Conservation (phyloP, 2,329 filamentous ascomycete species). For the Fragosphaeria purpurea region DNA sequence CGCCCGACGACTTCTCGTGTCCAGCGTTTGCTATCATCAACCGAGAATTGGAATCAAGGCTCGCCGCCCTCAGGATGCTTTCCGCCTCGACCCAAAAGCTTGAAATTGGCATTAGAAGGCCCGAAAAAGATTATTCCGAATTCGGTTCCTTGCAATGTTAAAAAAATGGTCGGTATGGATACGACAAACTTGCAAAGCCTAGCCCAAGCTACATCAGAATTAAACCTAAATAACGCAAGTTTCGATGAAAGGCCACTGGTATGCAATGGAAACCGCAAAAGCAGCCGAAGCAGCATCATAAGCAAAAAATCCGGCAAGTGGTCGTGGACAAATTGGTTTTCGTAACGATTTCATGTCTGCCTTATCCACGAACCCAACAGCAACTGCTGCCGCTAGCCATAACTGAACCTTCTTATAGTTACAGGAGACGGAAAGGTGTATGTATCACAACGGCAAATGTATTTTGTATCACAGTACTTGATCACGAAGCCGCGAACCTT, state of each 20-base stretch:
- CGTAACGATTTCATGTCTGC: background rate
- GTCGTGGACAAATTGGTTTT: conserved; percentile 17
- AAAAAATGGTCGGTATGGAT: conserved; percentile 8
- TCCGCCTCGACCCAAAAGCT: conserved; percentile 2
- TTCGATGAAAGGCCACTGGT: background rate
- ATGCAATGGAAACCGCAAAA: conserved; percentile 3
- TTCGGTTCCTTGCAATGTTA: conserved; percentile 4
- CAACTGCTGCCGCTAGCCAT: too few species aligned
- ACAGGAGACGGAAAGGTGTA: too few species aligned
- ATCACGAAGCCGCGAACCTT: too few species aligned
- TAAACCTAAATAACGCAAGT: conserved; percentile 6
- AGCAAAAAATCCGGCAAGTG: conserved; percentile 15
- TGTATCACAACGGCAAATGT: too few species aligned
- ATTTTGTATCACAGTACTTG: too few species aligned
- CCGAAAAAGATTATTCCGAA: conserved; percentile 7
- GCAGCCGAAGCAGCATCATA: conserved; percentile 9
- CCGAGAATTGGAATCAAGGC: too few species aligned
- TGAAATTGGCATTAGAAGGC: background rate
- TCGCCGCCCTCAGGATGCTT: conserved; percentile 8
- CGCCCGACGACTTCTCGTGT: too few species aligned
- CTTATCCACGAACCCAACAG: too few species aligned
- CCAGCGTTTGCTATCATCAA: too few species aligned
- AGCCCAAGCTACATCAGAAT: background rate
- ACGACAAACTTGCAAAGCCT: conserved; percentile 13
- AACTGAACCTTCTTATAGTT: too few species aligned